Base-by-base conservation (phyloP, 106 monocot genomes). In the Triglochin maritima region DNA sequence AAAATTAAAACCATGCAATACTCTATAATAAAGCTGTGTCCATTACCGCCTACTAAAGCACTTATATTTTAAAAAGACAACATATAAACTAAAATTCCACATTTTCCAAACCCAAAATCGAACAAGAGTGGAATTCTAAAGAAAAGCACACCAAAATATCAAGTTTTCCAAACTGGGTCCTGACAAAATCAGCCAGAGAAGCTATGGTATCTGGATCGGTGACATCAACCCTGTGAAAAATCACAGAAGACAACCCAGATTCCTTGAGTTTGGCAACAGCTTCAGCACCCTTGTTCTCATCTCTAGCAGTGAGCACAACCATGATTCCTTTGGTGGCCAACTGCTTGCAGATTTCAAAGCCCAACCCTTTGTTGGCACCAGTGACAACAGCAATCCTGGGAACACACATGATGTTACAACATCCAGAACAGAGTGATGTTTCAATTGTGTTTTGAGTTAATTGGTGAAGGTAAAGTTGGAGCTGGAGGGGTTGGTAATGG, bases 251-350 rank as follows among this genome's bases (percentile, higher is more conserved):
- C 6, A 74, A 4, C 3, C 74, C 74, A 15, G 63, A 54, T 12
- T 47, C 56, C 17, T 73, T 73, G 14, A 65, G 14, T 44, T 49
- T 73, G 7, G 77, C 65, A 0, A 80, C 77, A 8, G 82, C 84
- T 13, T 64, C 56, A 4, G 4, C 16, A 17, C 84, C 87, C 45
- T 63, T 76, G 43, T 68, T 53, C 44, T 55, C 55, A 56, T 68
- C 68, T 56, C 56, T 54, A 13, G 68, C 68, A 11, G 68, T 68
- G 6, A 68, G 55, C 42, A 68, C 16, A 0, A 68, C 51, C 46
- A 42, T 42, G 68, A 56, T 43, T 42, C 17, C 55, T 4, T 68
- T 44, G 54, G 9, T 49, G 11, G 68, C 56, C 49, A 68, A 55
- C 43, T 68, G 68, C 9, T 16, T 68, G 56, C 68, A 54, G 54